Evolutionary conservation across 1,139 yeast species (phyloP), one percentile per base, ranked within the genome.

Genomic region (Nakaseomyces kungkrabaensis): DNA sequence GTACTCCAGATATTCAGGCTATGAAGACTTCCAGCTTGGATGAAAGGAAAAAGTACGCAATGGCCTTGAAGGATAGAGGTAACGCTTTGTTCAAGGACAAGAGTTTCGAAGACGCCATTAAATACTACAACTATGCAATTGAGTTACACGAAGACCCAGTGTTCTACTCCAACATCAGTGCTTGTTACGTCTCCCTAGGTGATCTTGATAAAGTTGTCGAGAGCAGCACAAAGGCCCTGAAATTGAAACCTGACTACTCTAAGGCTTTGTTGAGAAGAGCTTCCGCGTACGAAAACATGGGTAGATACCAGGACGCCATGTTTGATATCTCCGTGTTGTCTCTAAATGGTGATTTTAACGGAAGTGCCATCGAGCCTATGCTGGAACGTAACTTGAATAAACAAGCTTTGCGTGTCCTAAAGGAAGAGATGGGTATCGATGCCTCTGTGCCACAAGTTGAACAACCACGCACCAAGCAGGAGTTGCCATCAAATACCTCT

Each of bases 101-200:
- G 69, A 72, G 82, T 51, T 86, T 76, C 66, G 74, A 77, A 50
- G 74, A 76, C 40, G 96, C 97, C 42, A 79, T 88, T 61, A 78
- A 77, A 47, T 81, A 74, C 67, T 90, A 90, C 72, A 68, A 85
- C 42, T 79, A 79, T 52, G 97, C 97, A 11, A 75, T 90, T 60
- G 68, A 75, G 54, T 75, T 87, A 63, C 80, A 81, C 65, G 70
- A 74, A 56, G 96, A 90, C 67, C 89, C 96, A 13, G 85, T 89
- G 45, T 90, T 78, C 71, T 89, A 82, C 72, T 87, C 96, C 55
- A 88, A 88, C 74, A 79, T 95, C 71, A 88, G 96, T 26, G 97
- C 97, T 17, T 90, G 96, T 70, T 86, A 85, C 70, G 84, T 88
- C 51, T 87, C 92, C 29, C 74, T 85, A 58, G 78, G 81, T 53